Conservation (phyloP, 768 basidiomycete genomes). For the Tulasnella sp. region DNA sequence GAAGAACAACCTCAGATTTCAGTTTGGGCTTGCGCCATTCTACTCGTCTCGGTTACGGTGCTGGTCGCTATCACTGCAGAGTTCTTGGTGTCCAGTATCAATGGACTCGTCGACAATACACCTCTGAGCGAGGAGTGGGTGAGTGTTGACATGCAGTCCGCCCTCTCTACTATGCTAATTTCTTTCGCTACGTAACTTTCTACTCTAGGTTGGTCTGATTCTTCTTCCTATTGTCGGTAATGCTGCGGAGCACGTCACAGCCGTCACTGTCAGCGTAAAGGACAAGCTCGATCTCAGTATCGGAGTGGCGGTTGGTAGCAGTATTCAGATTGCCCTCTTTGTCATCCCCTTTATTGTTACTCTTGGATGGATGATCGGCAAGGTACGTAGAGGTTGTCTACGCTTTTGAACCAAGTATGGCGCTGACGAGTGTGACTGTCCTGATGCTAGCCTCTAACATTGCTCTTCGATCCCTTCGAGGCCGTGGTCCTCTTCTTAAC, state of each 20-base stretch:
- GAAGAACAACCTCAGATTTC: slow-evolving; percentile 45
- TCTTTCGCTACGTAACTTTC: too few relatives aligned
- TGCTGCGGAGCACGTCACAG: slow-evolving; percentile 85
- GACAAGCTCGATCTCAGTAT: slow-evolving; percentile 75
- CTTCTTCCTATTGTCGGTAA: slow-evolving; percentile 89
- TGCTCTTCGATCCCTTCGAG: slow-evolving; percentile 86
- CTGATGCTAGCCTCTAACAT: slow-evolving; percentile 40
- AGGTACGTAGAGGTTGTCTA: neutral
- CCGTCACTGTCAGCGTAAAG: slow-evolving; percentile 64
- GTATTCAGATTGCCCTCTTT: slow-evolving; percentile 50
- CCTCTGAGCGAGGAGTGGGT: slow-evolving; percentile 55
- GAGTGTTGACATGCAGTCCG: too few relatives aligned
- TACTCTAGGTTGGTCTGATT: slow-evolving; percentile 57
- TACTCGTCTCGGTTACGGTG: slow-evolving; percentile 52
- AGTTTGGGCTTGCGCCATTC: slow-evolving; percentile 42
- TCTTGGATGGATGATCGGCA: slow-evolving; percentile 26
- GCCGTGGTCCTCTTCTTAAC: slow-evolving; percentile 42
- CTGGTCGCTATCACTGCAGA: slow-evolving; percentile 52
- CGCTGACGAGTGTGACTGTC: slow-evolving; percentile 4
- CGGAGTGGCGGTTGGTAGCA: slow-evolving; percentile 72
- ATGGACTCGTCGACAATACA: slow-evolving; percentile 45
- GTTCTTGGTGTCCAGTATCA: slow-evolving; percentile 69
- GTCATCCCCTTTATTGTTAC: slow-evolving; percentile 58
- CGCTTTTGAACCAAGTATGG: neutral
- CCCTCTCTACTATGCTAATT: too few relatives aligned